Base-by-base conservation (phyloP, 2,329 filamentous ascomycete species). In the Paraconiothyrium brasiliense region DNA sequence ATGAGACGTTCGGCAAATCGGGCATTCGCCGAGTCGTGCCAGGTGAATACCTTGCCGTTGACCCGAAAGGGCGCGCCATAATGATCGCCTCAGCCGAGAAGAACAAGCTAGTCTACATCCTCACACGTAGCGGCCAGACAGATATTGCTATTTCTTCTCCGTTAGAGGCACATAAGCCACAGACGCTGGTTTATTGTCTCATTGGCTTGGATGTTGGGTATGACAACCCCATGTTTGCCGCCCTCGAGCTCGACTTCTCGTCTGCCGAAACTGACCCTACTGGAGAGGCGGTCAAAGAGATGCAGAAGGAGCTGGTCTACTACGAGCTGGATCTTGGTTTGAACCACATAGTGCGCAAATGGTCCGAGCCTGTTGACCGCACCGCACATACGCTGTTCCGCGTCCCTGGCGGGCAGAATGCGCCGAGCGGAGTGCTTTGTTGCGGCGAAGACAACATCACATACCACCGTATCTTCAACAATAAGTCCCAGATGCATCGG, bases 81-180 rank as follows among this genome's bases (percentile, higher is more conserved):
- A 86, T 99, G 76, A 92, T 98, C 64, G 93, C 95, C 10, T 94
- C 94, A 5, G 86, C 94, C 58, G 96, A 99, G 82, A 99, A 99
- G 86, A 99, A 98, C 83, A 99, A 99, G 83, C 90, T 99, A 59
- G 95, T 99, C 69, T 99, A 99, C 81, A 94, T 99, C 73, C 85
- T 99, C 69, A 98, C 98, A 80, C 90, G 96, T 67, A 97, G 97
- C 81, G 88, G 93, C 3, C 93, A 98, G 80, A 94, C 94, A 20
- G 92, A 97, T 78, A 88, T 99, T 71, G 96, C 94, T 44, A 99
- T 99, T 54, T 99, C 95, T 5, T 99, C 95, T 14, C 95, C 95
- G 0, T 86, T 99, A 20, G 96, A 99, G 80, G 96, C 95, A 1
- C 94, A 99, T 80, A 97, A 95, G 78, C 89, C 93, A 13, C 93